These are phyloP conservation scores for Neurospora sp. DNA, from an alignment of 495 filamentous ascomycete genomes.

Conservation along the genomic window DNA sequence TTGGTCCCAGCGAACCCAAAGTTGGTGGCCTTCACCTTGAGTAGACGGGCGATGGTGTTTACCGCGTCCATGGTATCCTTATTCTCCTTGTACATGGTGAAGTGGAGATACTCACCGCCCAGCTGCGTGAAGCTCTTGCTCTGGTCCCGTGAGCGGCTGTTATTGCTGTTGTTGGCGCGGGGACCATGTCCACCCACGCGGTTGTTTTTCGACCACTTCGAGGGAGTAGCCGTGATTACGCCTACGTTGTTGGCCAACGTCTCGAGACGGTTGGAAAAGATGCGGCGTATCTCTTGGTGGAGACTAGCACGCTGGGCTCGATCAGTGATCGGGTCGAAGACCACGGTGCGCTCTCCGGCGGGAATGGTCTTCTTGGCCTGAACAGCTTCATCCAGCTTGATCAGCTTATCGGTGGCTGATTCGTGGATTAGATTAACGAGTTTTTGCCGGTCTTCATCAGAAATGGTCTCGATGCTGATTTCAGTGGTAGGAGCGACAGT, in stretches of 20 bases:
- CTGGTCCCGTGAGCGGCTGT: slow-evolving; percentile 15
- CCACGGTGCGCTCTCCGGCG: slow-evolving; percentile 12
- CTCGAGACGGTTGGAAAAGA: slow-evolving; percentile 26
- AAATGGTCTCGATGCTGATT: slow-evolving; percentile 2
- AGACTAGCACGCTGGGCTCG: slow-evolving; percentile 25
- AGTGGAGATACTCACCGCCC: slow-evolving; percentile 77
- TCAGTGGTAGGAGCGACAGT: not conserved
- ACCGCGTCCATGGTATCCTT: slow-evolving; percentile 95
- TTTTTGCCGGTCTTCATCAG: slow-evolving; percentile 13
- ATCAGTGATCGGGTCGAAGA: slow-evolving; percentile 28
- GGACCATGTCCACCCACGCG: slow-evolving; percentile 17
- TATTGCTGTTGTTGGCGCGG: slow-evolving; percentile 10
- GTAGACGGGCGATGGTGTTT: slow-evolving; percentile 53
- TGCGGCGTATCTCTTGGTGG: slow-evolving; percentile 37
- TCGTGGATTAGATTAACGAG: slow-evolving; percentile 16
- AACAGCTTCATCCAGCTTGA: slow-evolving; percentile 21
- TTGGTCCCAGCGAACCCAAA: slow-evolving; percentile 92
- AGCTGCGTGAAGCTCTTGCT: slow-evolving; percentile 24
- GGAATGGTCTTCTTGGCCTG: slow-evolving; percentile 15
- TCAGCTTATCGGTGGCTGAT: slow-evolving; percentile 20
- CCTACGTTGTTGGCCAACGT: slow-evolving; percentile 17
- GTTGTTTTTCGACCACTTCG: slow-evolving; percentile 19
- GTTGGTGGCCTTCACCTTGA: slow-evolving; percentile 55
- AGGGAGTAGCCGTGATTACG: slow-evolving; percentile 26
- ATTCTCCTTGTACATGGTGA: slow-evolving; percentile 95